A percentile compares a stretch with the other conserved stretches of the same genome.
Evolutionary conservation across 805 yeast species (phyloP).

Genomic region (Nakazawaea molendinolei): DNA sequence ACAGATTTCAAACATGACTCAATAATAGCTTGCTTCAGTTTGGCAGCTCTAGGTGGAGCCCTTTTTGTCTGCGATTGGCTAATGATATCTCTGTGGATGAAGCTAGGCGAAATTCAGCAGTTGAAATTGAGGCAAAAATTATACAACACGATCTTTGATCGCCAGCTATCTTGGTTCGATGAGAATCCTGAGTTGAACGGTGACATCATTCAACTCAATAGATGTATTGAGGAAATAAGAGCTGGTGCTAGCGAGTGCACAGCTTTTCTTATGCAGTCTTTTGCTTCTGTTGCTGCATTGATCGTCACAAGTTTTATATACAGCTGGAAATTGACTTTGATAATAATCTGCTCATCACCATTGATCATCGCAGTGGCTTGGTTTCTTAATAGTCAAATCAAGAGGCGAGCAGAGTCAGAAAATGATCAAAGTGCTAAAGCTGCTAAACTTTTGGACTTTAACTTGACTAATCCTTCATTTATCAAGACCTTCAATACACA

Average conservation of each 20-base stretch:
- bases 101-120: slow-evolving; percentile 67
- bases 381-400: slow-evolving; percentile 44
- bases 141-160: slow-evolving; percentile 36
- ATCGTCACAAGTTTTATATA: slow-evolving; percentile 61
- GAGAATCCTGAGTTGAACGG: slow-evolving; percentile 50
- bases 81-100: slow-evolving; percentile 56
- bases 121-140: slow-evolving; percentile 43
- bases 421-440: slow-evolving; percentile 50
- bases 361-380: slow-evolving; percentile 45
- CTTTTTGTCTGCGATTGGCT: slow-evolving; percentile 41
- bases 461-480: slow-evolving; percentile 49
- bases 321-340: slow-evolving; percentile 81
- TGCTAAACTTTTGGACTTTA: slow-evolving; percentile 65
- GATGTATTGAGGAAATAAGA: slow-evolving; percentile 71
- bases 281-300: slow-evolving; percentile 47
- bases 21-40: slow-evolving; percentile 25
- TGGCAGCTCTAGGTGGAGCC: slow-evolving; percentile 41
- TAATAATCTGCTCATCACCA: slow-evolving; percentile 73
- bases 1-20: slow-evolving; percentile 22
- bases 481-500: slow-evolving; percentile 60
- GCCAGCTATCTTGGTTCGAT: slow-evolving; percentile 61
- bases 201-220: slow-evolving; percentile 52
- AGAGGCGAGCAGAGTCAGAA: slow-evolving; percentile 43
- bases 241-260: slow-evolving; percentile 61
- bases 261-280: slow-evolving; percentile 48